Base-by-base conservation (phyloP, 768 basidiomycete genomes). In the Dentipellis sp. region DNA sequence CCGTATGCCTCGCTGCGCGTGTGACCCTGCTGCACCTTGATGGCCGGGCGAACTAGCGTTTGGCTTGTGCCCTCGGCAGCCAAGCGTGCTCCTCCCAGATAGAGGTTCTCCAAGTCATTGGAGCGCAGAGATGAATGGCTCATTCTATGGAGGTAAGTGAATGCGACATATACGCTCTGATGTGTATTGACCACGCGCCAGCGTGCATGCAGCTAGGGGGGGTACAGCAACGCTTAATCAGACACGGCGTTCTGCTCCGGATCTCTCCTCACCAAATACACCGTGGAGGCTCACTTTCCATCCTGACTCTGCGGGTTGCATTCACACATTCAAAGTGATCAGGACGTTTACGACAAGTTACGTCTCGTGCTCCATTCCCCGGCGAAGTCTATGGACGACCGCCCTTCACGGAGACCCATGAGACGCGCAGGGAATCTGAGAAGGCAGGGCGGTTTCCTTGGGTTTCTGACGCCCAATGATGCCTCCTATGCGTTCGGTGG, bases 51-150 rank as follows among this genome's bases (percentile, higher is more conserved):
- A 29, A 23, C 50, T 12, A 39, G 53, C 48, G 35, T 46, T 52
- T 47, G 42, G n/a, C 42, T 45, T 45, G 40, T 42, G 42, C 19
- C 42, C 7, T 45, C 16, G 39, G 52, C 62, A 87, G 86, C 64
- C 84, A 52, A 88, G 88, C 75, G 84, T 88, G 83, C 81, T 78
- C 68, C 86, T 88, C 71, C 87, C 68, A 75, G 74, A 64, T 90
- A 85, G 86, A 76, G 85, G 55, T 88, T 80, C 78, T 77, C 78
- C 63, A 85, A 82, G 68, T 74, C 83, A 62, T 69, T 87, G 68
- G 81, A 83, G 68, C 79, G 84, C 72, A 36, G 71, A 68, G 62
- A 77, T 88, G 80, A 82, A 83, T 64, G 81, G 81, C 53, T 79
- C 81, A 37, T 79, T 76, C 69, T 62, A 74, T 63, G 82, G 80